These are phyloP conservation scores for Solanum neorickii DNA, from an alignment of 257 asterid species.

Conservation along the genomic window DNA sequence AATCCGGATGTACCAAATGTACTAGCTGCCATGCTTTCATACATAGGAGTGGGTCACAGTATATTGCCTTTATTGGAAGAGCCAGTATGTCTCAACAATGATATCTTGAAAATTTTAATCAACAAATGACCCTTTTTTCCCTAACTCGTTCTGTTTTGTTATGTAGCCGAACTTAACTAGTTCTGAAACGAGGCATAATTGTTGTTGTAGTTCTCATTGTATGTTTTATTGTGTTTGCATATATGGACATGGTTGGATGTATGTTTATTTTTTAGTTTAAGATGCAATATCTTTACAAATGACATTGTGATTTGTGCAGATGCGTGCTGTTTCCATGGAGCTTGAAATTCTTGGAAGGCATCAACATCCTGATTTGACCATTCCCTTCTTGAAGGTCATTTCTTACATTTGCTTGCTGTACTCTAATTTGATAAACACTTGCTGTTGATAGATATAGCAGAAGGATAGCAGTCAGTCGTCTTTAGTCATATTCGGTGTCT, in stretches of 20 bases:
- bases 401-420: constrained; percentile 2
- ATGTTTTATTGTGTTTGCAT: not conserved
- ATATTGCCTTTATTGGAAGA: constrained; percentile 93
- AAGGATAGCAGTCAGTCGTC: not conserved
- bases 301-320: constrained; percentile 24
- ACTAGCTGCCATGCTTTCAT: constrained; percentile 90
- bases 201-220: not conserved
- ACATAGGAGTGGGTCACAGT: constrained; percentile 72
- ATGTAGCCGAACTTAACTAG: not conserved
- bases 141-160: not conserved
- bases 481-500: not conserved
- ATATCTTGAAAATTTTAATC: not conserved
- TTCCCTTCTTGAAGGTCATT: constrained; percentile 79
- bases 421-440: not conserved
- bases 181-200: not conserved
- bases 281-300: not conserved
- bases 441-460: not conserved
- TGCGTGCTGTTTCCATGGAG: constrained; percentile 81
- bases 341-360: constrained; percentile 95
- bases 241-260: not conserved
- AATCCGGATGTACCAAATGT: constrained; percentile 88
- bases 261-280: not conserved
- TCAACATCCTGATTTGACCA: constrained; percentile 78
- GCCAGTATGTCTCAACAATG: constrained; percentile 44
- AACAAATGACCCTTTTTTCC: not conserved